Base-by-base conservation (phyloP, 106 monocot species). In the Cymbidium sinense region DNA sequence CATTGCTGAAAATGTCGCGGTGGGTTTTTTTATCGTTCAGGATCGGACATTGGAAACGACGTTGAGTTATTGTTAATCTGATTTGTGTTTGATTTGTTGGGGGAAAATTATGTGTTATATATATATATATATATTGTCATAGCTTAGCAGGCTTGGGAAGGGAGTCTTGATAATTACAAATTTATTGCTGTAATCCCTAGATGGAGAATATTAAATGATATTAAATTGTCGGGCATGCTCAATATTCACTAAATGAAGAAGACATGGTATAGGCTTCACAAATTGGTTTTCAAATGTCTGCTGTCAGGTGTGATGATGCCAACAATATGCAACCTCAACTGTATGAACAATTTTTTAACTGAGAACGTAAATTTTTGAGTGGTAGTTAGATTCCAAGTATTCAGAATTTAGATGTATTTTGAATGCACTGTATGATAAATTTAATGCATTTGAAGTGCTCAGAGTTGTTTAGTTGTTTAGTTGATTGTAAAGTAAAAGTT, bases 1-100 rank as follows among this genome's bases (percentile, higher is more conserved):
- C 67, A 30, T 67, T 8, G 31, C 31, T 67, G 33, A 0, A 11
- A 67, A 67, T 31, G 4, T 67, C 33, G 13, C 67, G 15, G 33
- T 67, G 67, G 67, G 67, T 13, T 30, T 31, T 37, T 64, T 67
- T 30, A 67, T 58, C n/a, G 21, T 58, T 58, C 58, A 58, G 58
- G 7, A 11, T 58, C 21, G 58, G 58, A n/a, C 58, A 58, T 47
- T 47, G 58, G 58, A 58, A 58, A 58, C 58, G 1, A 58, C 58
- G 58, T 25, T 58, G 58, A 58, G 2, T 47, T 47, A 12, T 47
- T 47, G 15, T 13, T 15, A 47, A 18, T 47, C 13, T 2, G 47
- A 13, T 47, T 47, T 47, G 47, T 47, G 47, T 47, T 47, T 47
- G 47, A 47, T 12, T 47, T 47, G 47, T 13, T 47, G 47, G 15